Evolutionary conservation across 306 rosid species (phyloP), one percentile per base, ranked within the genome.

Genomic region (Casuarina cunninghamiana): DNA sequence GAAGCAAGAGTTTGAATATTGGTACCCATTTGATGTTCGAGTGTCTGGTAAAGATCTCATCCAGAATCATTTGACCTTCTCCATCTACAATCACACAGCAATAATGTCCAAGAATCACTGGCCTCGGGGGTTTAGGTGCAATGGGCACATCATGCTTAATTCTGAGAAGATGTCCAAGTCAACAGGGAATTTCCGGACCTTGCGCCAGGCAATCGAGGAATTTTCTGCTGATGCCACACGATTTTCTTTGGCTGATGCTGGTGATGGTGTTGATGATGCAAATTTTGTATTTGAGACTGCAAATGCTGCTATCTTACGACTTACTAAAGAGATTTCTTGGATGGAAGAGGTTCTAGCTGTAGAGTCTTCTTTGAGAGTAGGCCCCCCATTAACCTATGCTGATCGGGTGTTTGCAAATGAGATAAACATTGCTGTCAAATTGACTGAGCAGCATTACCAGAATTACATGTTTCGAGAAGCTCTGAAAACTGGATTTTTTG

Each of bases 111-210:
- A 87, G 80, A 84, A 63, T 72, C 90, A 91, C 77, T 91, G 98
- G 98, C 98, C 98, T 60, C 80, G 91, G n/a, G 98, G 96, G 77
- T 93, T 90, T 68, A 87, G 98, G 90, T 89, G 96, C 83, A 93
- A 93, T 73, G 98, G 98, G 13, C 96, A 91, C 85, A 89, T 90
- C 70, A 91, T 91, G 96, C 93, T 93, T 65, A 93, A 93, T 81
- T 86, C 93, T 6, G 92, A 93, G 81, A 93, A 93, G 85, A 93
- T 93, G 98, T 93, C 98, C 70, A 93, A 93, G 87, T 93, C 98
- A 38, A 91, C 96, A 0, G 98, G 98, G 81, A 93, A 93, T 81
- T 93, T 93, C 84, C 87, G 91, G 87, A 93, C 98, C 26, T 53
- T 93, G 74, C 87, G 91, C 68, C 86, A 93, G 79, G 93, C 96